Evolutionary conservation across 345 rosid species (phyloP).

Genomic region (Melaleuca quinquenervia): DNA sequence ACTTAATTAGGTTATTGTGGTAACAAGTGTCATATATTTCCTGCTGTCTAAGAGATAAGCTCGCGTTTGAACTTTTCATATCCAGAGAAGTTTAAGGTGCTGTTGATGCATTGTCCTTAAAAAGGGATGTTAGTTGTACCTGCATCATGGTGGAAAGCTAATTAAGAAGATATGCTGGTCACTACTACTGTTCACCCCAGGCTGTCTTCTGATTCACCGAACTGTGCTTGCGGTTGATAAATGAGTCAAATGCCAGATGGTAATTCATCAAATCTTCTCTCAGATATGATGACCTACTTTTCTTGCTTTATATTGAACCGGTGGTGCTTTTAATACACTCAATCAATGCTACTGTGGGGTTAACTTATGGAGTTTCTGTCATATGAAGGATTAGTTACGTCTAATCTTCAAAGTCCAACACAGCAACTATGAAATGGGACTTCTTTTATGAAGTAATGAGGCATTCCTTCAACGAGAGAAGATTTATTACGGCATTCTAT

Average conservation of each 20-base stretch:
- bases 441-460: not conserved
- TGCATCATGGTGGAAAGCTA: not conserved
- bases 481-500: not conserved
- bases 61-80: not conserved
- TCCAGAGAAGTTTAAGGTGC: not conserved
- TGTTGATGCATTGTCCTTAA: not conserved
- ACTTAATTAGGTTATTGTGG: not conserved
- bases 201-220: not conserved
- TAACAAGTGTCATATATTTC: not conserved
- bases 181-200: not conserved
- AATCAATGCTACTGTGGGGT: not conserved
- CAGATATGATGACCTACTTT: not conserved
- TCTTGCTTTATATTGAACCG: not conserved
- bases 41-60: not conserved
- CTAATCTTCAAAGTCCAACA: not conserved
- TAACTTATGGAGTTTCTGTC: not conserved
- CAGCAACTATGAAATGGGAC: not conserved
- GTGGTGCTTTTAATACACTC: not conserved
- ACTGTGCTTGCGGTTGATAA: not conserved
- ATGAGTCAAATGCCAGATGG: not conserved
- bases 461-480: not conserved
- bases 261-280: not conserved
- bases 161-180: not conserved
- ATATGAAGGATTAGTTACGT: not conserved
- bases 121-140: not conserved